Evolutionary conservation across 805 yeast species (phyloP), one percentile per base, ranked within the genome.

Genomic region (Candida endomychidarum): DNA sequence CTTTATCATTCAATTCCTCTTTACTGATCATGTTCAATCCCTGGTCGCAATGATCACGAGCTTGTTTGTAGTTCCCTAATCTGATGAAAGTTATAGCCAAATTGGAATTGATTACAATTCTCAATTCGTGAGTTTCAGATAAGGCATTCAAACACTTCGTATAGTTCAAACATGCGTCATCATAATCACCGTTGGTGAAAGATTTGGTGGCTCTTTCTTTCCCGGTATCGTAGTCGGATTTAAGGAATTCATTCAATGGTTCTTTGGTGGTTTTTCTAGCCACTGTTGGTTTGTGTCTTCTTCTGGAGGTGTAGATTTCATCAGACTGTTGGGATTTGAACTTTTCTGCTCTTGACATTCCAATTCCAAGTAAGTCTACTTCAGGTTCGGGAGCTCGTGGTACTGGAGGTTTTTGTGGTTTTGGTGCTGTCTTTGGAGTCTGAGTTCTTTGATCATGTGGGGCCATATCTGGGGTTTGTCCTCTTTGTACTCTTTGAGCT

Each of bases 161-260:
- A 56, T 86, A 93, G 39, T 72, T 70, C 20, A 65, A 72, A 10
- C 78, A 65, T 0, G 99, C 90, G 4, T 65, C 55, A 3, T 79
- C 58, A 57, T 83, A 93, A 57, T 93, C 91, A 14, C 99, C 99
- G n/a, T 78, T 74, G 41, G 78, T 77, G 65, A 81, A 93, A 1
- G 80, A 72, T 12, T 71, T 72, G 5, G 78, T 65, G 5, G 89
- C 99, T 18, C 70, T 70, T 6, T 60, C 61, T 44, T 80, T 78
- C 20, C 70, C 65, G 17, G 72, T 74, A 6, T 68, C 65, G 65
- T 80, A 50, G 64, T 65, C 63, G 27, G 63, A 63, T 48, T 63
- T 65, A 24, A 62, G 60, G 50, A 71, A 63, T 28, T 67, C 65
- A 48, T 70, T 61, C 35, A 70, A 49, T 1, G 63, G 58, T 27